A percentile compares a stretch with the other conserved stretches of the same genome.
These are phyloP conservation scores for Aspergillus haitiensis DNA, from an alignment of 495 filamentous ascomycete species.

Conservation along the genomic window DNA sequence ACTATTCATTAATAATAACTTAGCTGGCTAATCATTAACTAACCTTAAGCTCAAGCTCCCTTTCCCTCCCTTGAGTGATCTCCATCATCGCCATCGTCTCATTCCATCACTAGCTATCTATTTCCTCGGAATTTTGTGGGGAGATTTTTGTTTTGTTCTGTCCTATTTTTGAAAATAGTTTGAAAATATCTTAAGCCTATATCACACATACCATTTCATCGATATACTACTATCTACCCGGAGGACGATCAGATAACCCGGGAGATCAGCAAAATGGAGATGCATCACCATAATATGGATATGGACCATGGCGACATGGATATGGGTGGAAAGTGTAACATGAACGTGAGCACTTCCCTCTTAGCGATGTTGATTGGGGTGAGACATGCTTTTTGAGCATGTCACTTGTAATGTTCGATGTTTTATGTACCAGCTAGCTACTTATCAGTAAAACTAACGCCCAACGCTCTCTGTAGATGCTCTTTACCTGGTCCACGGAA, in stretches of 20 bases:
- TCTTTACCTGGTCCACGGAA: constrained; percentile 91
- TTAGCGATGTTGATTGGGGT: too few relatives aligned
- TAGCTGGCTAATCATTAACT: too few relatives aligned
- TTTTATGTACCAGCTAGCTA: too few relatives aligned
- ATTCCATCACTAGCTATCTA: too few relatives aligned
- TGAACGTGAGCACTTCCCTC: constrained; percentile 71
- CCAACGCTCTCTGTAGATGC: constrained; percentile 61
- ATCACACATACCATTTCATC: neutral
- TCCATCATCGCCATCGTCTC: too few relatives aligned
- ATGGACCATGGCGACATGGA: constrained; percentile 60
- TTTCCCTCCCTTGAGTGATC: too few relatives aligned
- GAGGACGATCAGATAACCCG: neutral
- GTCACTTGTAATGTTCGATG: neutral
- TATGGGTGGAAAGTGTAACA: constrained; percentile 69
- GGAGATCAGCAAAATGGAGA: constrained; percentile 27
- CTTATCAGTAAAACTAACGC: too few relatives aligned
- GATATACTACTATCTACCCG: neutral
- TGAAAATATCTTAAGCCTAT: neutral
- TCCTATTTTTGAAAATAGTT: neutral
- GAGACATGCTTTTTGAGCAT: neutral
- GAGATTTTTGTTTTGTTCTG: too few relatives aligned
- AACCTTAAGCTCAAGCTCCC: too few relatives aligned
- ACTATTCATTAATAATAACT: too few relatives aligned
- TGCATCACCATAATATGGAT: constrained; percentile 44
- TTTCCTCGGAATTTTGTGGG: too few relatives aligned